Conservation (phyloP, 2,329 filamentous ascomycete species). For the Pseudogymnoascus sp. region DNA sequence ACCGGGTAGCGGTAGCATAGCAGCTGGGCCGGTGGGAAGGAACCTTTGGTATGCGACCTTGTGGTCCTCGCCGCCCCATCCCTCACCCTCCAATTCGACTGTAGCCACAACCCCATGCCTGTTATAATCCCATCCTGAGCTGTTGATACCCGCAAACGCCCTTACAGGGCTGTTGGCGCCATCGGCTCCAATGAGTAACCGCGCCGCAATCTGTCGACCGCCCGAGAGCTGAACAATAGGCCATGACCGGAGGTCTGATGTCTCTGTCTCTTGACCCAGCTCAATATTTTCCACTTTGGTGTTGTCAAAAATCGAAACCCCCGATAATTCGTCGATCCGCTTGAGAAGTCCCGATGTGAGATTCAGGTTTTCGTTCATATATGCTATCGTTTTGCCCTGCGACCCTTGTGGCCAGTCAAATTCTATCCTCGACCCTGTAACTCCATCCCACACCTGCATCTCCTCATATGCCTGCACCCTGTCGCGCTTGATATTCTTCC, state of each 20-base stretch:
- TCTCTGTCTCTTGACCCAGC: constrained; percentile 60
- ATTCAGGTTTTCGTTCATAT: constrained; percentile 95
- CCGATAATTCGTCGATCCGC: constrained; percentile 61
- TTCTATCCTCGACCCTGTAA: constrained; percentile 77
- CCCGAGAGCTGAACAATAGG: constrained; percentile 69
- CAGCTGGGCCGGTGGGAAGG: constrained; percentile 83
- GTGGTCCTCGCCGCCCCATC: constrained; percentile 44
- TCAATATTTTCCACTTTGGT: constrained; percentile 73
- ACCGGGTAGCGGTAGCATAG: constrained; percentile 81
- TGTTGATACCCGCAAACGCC: constrained; percentile 77
- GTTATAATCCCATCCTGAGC: constrained; percentile 86
- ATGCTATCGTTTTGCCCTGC: constrained; percentile 65
- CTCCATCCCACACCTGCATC: constrained; percentile 98
- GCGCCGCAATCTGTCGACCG: constrained; percentile 60
- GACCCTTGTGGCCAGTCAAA: constrained; percentile 63
- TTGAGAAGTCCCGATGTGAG: constrained; percentile 70
- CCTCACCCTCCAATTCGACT: constrained; percentile 59
- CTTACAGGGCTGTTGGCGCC: constrained; percentile 92
- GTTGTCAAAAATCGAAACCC: constrained; percentile 64
- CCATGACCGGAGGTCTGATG: constrained; percentile 76
- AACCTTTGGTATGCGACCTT: constrained; percentile 93
- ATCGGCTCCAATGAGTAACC: constrained; percentile 85
- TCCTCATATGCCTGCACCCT: constrained; percentile 84
- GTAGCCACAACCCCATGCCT: constrained; percentile 89
- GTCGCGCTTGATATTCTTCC: constrained; percentile 63